Conservation (phyloP, 1,284 basidiomycete genomes). For the Cryptococcus neoformans region DNA sequence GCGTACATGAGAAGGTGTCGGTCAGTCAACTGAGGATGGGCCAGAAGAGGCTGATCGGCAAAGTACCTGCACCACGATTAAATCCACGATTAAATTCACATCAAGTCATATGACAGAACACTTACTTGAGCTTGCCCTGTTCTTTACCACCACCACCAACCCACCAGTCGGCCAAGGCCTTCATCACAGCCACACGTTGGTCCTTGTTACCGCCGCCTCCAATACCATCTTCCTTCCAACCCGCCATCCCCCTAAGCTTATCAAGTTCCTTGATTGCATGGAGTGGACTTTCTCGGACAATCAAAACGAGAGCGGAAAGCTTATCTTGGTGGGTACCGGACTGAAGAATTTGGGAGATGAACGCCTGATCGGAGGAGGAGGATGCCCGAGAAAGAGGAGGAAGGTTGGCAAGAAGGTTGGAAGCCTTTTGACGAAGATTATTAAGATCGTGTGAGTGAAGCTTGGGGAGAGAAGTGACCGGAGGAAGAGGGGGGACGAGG, state of each 20-base stretch:
- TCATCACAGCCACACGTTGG: conserved; percentile 82
- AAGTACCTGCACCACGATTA: conserved; percentile 63
- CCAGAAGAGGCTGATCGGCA: conserved; percentile 76
- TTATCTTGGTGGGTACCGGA: conserved; percentile 91
- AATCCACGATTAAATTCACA: background rate
- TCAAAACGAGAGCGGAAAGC: conserved; percentile 84
- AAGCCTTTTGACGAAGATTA: conserved; percentile 29
- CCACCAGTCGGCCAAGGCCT: conserved; percentile 97
- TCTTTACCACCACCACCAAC: conserved; percentile 77
- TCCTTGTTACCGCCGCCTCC: conserved; percentile 58
- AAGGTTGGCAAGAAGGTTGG: conserved; percentile 31
- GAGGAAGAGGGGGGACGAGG: conserved; percentile 28
- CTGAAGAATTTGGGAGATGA: conserved; percentile 77
- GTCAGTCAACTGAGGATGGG: conserved; percentile 66
- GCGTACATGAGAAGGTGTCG: conserved; percentile 77
- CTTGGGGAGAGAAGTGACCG: conserved; percentile 23
- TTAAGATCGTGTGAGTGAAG: conserved; percentile 24
- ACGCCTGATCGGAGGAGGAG: conserved; percentile 66
- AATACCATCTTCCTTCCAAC: conserved; percentile 59
- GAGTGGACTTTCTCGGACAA: conserved; percentile 85
- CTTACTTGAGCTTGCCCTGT: conserved; percentile 71
- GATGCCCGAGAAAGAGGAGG: conserved; percentile 34
- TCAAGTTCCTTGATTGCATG: conserved; percentile 84
- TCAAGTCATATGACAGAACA: background rate
- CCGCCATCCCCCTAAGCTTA: conserved; percentile 70